Conservation (phyloP, 441 rosid species). For the Kokia cookei region DNA sequence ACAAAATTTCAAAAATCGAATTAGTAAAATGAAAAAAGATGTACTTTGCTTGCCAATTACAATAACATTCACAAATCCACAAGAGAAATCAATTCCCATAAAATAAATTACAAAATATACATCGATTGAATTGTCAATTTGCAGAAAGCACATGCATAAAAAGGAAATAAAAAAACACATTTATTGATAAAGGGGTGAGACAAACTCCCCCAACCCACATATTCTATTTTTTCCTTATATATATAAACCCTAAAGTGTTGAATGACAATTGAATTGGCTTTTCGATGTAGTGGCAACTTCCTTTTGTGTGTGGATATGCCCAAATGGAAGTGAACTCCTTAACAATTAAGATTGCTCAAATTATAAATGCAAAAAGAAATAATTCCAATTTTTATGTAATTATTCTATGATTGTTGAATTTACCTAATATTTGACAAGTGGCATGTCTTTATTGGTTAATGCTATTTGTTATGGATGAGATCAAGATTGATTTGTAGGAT, state of each 20-base stretch:
- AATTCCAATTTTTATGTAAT: not conserved
- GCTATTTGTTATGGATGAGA: slow-evolving; percentile 16
- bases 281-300: slow-evolving; percentile 3
- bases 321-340: slow-evolving; percentile 9
- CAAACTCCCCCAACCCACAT: not conserved
- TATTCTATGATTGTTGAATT: not conserved
- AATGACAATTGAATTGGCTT: not conserved
- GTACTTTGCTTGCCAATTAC: not conserved
- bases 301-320: not conserved
- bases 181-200: not conserved
- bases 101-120: too few relatives aligned
- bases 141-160: not conserved
- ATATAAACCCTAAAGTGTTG: slow-evolving; percentile 5
- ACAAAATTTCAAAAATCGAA: not conserved
- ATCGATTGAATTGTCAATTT: not conserved
- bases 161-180: not conserved
- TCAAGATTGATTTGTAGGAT: slow-evolving; percentile 17
- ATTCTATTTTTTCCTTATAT: not conserved
- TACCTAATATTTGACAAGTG: slow-evolving; percentile 18
- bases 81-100: too few relatives aligned
- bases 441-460: not conserved
- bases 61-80: not conserved
- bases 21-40: not conserved
- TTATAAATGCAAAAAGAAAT: not conserved
- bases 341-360: slow-evolving; percentile 20